A percentile compares a stretch with the other conserved stretches of the same genome.
Conservation (phyloP, 768 basidiomycete species). For the Termitomyces eurrhizus region DNA sequence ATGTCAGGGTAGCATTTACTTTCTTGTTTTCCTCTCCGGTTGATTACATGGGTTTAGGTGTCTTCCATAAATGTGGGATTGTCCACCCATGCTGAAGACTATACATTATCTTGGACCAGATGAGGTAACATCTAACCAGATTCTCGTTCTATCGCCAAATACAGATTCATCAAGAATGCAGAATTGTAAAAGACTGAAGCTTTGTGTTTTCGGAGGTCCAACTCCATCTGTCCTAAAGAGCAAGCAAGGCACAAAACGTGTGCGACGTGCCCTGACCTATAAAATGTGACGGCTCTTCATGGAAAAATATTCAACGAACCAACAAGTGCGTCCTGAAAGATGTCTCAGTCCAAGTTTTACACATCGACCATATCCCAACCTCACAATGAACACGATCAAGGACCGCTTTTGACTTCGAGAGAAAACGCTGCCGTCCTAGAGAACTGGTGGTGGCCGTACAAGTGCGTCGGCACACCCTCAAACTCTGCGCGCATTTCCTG, state of each 20-base stretch:
- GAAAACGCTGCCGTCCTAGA: background rate
- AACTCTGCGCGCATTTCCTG: background rate
- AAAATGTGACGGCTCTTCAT: background rate
- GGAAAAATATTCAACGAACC: background rate
- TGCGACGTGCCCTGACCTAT: background rate
- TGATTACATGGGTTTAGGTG: background rate
- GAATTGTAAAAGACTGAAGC: background rate
- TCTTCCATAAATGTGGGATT: background rate
- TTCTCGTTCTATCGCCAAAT: background rate
- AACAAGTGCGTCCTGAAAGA: background rate
- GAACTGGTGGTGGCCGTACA: slow-evolving; percentile 26
- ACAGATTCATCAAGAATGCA: background rate
- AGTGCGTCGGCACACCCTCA: slow-evolving; percentile 12
- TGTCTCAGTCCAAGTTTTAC: slow-evolving; percentile 4
- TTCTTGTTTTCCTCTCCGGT: background rate
- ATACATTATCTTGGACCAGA: background rate
- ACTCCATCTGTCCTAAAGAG: background rate
- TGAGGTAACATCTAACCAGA: background rate
- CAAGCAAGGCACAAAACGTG: slow-evolving; percentile 1
- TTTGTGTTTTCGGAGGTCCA: background rate
- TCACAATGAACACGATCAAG: background rate
- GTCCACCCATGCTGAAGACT: background rate
- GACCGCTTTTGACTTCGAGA: background rate
- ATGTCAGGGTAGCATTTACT: background rate
- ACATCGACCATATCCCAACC: slow-evolving; percentile 1